Evolutionary conservation across 306 rosid species (phyloP), one percentile per base, ranked within the genome.

Genomic region (cucumber (Cucumis sativus)): DNA sequence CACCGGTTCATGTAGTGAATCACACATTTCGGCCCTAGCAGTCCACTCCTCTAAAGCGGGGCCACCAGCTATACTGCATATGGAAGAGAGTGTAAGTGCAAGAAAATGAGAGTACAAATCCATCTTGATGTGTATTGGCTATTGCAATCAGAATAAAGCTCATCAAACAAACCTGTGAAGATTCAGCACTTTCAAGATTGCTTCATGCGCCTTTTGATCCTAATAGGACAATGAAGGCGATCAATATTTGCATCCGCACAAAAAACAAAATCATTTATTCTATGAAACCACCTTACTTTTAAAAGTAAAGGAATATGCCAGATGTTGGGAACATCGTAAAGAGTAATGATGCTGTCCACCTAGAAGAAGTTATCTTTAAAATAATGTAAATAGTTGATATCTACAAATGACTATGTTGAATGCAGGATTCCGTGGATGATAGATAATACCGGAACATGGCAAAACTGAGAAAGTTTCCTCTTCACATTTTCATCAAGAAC

Each of bases 241-340:
- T 18, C 18, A 35, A 61, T 57, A 40, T 25, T 54, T 68, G 41
- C n/a, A 37, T 20, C 51, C 51, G 52, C 77, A 9, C 7, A 59
- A 64, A 33, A 66, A 35, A 66, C 12, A 37, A 16, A 1, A 21
- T 66, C 51, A 66, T 39, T 66, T 17, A 8, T 66, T n/a, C 4
- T 39, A 43, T 18, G 72, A 66, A 66, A 65, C 20, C 51, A n/a
- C 51, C 93, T 82, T 84, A 95, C 98, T 85, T 83, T 89, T 83
- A 95, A 78, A 66, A 95, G 93, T 83, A 95, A 72, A 79, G 98
- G 98, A 81, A 95, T 83, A 82, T 89, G 96, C 98, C 98, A 95
- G 51, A 95, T 95, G 85, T 95, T 95, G 80, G 97, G 92, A 84
- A 95, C 98, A 61, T 95, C 98, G 72, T 90, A 90, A 43, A 95